Evolutionary conservation across 257 asterid species (phyloP).

Genomic region (Euphrasia confusa): DNA sequence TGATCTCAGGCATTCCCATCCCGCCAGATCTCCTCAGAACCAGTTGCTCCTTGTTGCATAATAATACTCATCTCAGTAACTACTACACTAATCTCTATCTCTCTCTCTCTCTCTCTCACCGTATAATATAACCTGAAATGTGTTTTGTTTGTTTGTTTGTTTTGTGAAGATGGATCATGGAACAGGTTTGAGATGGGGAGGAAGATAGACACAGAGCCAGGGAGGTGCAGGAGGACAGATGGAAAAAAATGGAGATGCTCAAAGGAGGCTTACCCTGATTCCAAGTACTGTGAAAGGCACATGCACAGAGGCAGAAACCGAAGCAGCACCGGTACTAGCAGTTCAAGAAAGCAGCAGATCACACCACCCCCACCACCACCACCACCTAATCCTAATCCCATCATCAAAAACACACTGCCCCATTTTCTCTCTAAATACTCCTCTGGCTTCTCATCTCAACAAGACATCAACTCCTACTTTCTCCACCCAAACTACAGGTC

Average conservation of each 20-base stretch:
- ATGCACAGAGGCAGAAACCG: conserved; percentile 99
- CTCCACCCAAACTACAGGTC: neutral
- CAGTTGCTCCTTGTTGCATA: conserved; percentile 53
- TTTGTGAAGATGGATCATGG: conserved; percentile 57
- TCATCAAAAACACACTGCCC: neutral
- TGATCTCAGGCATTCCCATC: conserved; percentile 76
- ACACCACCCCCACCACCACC: neutral
- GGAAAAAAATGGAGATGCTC: conserved; percentile 98
- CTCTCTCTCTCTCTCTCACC: neutral
- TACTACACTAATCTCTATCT: conserved; percentile 29
- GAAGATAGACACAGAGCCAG: conserved; percentile 93
- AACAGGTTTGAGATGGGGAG: conserved; percentile 70
- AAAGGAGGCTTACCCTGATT: conserved; percentile 88
- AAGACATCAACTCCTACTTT: neutral
- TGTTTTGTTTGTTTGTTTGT: neutral
- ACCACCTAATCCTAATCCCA: neutral
- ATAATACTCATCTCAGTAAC: conserved; percentile 45
- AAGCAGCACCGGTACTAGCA: conserved; percentile 19
- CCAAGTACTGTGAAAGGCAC: conserved; percentile 98
- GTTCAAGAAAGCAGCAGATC: conserved; percentile 98
- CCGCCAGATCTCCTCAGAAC: conserved; percentile 91
- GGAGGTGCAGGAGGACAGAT: conserved; percentile 93
- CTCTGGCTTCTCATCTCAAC: neutral
- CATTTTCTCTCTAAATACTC: neutral
- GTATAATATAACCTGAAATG: neutral